phyloP scores from a whole-genome alignment of 1,284 basidiomycete species.

The Cerioporus squamosus region DNA sequence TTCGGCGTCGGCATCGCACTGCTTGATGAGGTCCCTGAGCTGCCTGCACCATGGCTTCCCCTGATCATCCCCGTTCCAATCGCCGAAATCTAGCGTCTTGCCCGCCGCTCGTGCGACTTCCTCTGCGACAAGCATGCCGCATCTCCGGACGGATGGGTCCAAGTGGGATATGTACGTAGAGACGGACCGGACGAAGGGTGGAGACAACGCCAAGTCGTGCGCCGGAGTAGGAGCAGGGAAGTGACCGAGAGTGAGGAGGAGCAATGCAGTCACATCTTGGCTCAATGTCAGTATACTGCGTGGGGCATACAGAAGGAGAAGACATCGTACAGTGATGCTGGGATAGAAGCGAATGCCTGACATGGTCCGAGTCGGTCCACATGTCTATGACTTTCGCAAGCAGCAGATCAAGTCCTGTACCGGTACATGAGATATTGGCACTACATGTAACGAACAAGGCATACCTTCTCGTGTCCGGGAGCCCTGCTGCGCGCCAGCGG shows the following conservation, averaged over 20 bases:
- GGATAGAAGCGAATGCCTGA: slow-evolving; percentile 74
- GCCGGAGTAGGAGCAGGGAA: slow-evolving; percentile 50
- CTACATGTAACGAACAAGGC: neutral
- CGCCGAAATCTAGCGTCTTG: slow-evolving; percentile 77
- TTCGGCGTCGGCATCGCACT: slow-evolving; percentile 54
- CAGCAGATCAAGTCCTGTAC: slow-evolving; percentile 52
- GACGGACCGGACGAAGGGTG: slow-evolving; percentile 75
- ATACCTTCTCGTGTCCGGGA: slow-evolving; percentile 45
- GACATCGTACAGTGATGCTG: slow-evolving; percentile 64
- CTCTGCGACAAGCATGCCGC: slow-evolving; percentile 95
- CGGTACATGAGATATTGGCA: neutral
- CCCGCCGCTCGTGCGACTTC: slow-evolving; percentile 63
- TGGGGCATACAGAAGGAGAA: neutral
- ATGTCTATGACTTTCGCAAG: slow-evolving; percentile 53
- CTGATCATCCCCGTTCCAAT: slow-evolving; percentile 84
- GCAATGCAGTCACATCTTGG: slow-evolving; percentile 70
- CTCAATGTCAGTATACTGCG: neutral
- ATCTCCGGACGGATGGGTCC: slow-evolving; percentile 78
- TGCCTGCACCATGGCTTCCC: slow-evolving; percentile 69
- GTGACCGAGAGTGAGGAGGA: slow-evolving; percentile 67
- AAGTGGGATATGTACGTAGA: slow-evolving; percentile 80
- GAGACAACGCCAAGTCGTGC: slow-evolving; percentile 52
- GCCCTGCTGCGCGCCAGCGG: slow-evolving; percentile 41
- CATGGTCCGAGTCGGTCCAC: slow-evolving; percentile 71
- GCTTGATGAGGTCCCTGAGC: slow-evolving; percentile 55